phyloP scores from a whole-genome alignment of 2,329 filamentous ascomycete species.

The Aspergillus versicolor region DNA sequence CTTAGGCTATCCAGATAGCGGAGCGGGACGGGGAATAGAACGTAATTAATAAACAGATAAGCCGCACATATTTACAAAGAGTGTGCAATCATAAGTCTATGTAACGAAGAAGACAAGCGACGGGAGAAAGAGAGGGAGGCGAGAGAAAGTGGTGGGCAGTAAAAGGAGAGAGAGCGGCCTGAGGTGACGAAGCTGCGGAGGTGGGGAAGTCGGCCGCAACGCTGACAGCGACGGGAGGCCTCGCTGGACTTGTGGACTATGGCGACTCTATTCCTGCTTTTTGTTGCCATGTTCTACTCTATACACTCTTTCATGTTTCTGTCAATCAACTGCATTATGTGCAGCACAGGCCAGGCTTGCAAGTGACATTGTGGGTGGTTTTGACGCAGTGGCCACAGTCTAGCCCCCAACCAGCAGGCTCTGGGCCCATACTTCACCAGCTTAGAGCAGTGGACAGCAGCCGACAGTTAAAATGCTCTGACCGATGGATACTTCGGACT shows the following conservation, averaged over 20 bases:
- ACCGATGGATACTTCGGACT: too few species aligned
- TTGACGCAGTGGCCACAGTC: background rate
- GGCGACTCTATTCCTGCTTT: background rate
- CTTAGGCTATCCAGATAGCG: constrained; percentile 8
- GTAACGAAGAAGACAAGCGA: background rate
- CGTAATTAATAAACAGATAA: constrained; percentile 10
- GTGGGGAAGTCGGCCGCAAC: constrained; percentile 8
- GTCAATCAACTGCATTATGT: background rate
- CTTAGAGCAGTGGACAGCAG: too few species aligned
- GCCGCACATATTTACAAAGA: constrained; percentile 19
- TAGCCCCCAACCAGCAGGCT: background rate
- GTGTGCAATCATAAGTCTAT: constrained; percentile 2
- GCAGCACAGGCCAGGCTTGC: background rate
- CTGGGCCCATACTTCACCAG: too few species aligned
- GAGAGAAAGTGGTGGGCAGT: background rate
- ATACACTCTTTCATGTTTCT: background rate
- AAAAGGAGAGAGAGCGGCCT: background rate
- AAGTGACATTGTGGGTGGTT: background rate
- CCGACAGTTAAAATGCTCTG: too few species aligned
- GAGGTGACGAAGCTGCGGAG: constrained; percentile 9
- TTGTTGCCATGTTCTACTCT: too few species aligned
- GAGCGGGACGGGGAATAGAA: constrained; percentile 13
- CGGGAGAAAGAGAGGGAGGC: constrained; percentile 1
- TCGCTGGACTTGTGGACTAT: background rate
- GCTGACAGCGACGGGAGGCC: too few species aligned